A percentile compares a stretch with the other conserved stretches of the same genome.
Evolutionary conservation across 2,329 filamentous ascomycete species (phyloP).

Genomic region (Metarhizium sp.): DNA sequence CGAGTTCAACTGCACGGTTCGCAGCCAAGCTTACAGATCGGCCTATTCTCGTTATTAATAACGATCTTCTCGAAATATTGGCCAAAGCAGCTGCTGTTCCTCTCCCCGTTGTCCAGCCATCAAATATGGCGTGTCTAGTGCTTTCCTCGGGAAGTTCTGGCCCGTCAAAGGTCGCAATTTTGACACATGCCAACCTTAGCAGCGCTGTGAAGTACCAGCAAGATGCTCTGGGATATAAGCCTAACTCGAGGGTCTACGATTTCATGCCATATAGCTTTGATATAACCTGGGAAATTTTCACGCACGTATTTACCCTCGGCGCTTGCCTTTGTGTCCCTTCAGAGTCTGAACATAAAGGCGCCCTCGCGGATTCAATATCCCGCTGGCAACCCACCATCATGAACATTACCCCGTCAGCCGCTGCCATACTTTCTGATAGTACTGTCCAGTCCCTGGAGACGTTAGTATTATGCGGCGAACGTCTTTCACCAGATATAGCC

Average conservation of each 20-base stretch:
- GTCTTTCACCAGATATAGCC: not conserved
- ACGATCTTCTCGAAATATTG: not conserved
- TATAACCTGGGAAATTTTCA: slow-evolving; percentile 1
- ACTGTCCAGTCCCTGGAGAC: not conserved
- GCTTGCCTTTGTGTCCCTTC: slow-evolving; percentile 2
- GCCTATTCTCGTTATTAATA: not conserved
- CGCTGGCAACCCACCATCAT: slow-evolving; percentile 1
- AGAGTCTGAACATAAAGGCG: not conserved
- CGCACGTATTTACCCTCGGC: not conserved
- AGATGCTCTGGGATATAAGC: slow-evolving; percentile 1
- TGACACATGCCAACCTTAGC: slow-evolving; percentile 3
- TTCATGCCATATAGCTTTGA: slow-evolving; percentile 3
- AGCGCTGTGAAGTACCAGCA: slow-evolving; percentile 3
- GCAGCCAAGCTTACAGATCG: not conserved
- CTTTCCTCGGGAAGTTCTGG: not conserved
- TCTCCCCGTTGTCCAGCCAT: not conserved
- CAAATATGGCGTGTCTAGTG: not conserved
- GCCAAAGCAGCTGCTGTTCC: no score
- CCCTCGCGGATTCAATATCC: not conserved
- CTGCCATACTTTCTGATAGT: not conserved
- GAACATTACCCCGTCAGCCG: not conserved
- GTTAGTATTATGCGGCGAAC: not conserved
- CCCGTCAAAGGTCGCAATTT: not conserved
- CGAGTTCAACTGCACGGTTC: not conserved
- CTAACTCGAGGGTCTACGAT: slow-evolving; percentile 5